phyloP scores from a whole-genome alignment of 2,329 filamentous ascomycete species.

The Zymoseptoria brevis region DNA sequence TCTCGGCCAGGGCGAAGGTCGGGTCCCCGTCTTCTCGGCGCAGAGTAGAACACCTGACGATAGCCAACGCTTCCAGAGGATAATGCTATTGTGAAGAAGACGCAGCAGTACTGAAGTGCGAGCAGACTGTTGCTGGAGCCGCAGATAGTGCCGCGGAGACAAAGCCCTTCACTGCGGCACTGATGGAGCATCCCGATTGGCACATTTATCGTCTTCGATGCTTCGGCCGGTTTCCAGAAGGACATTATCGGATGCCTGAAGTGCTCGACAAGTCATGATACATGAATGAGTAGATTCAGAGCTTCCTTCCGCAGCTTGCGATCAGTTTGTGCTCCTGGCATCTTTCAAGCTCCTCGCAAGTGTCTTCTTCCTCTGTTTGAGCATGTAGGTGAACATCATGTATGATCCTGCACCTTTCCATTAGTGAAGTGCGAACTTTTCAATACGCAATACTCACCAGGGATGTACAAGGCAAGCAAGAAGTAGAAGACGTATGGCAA shows the following conservation, averaged over 20 bases:
- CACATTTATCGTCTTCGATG: neutral
- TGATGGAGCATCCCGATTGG: neutral
- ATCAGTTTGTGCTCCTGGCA: neutral
- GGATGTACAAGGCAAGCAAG: conserved; percentile 4
- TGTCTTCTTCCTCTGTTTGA: conserved; percentile 6
- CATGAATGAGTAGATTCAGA: neutral
- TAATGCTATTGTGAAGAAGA: too few species aligned
- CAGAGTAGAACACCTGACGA: too few species aligned
- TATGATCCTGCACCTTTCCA: conserved; percentile 1
- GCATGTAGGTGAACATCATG: conserved; percentile 9
- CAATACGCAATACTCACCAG: conserved; percentile 1
- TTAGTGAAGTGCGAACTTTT: neutral
- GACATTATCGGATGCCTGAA: neutral
- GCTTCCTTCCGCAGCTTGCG: neutral
- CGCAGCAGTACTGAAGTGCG: too few species aligned
- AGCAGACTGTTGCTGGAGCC: too few species aligned
- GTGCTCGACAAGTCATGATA: neutral
- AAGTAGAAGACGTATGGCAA: conserved; percentile 5
- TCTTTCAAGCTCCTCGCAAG: neutral
- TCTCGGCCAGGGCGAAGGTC: too few species aligned
- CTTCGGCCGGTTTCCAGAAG: neutral
- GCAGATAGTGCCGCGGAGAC: neutral
- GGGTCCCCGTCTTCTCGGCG: too few species aligned
- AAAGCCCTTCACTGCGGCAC: neutral
- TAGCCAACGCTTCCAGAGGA: too few species aligned